phyloP scores from a whole-genome alignment of 768 basidiomycete species.

The Crepidotus variabilis region DNA sequence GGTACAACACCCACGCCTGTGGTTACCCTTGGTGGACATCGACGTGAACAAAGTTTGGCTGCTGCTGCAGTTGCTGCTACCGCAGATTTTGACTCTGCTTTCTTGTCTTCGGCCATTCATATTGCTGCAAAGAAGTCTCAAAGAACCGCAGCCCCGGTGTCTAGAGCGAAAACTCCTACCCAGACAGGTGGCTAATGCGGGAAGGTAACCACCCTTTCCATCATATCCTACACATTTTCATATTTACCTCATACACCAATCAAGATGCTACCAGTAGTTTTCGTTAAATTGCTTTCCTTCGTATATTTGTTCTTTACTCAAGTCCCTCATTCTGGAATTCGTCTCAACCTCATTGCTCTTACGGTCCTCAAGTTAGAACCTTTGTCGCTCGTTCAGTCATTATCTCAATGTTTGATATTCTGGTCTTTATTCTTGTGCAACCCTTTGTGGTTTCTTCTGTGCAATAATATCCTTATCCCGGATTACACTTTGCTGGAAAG shows the following conservation, averaged over 20 bases:
- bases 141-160: conserved; percentile 6
- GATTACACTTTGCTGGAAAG: too few relatives aligned
- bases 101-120: conserved; percentile 50
- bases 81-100: conserved; percentile 34
- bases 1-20: conserved; percentile 32
- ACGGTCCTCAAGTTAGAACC: too few relatives aligned
- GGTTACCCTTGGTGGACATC: conserved; percentile 4
- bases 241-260: conserved; percentile 4
- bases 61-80: conserved; percentile 10
- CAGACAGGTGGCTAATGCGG: not conserved
- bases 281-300: not conserved
- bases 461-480: too few relatives aligned
- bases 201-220: not conserved
- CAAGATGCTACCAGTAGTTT: conserved; percentile 8
- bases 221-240: not conserved
- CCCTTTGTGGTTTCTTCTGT: too few relatives aligned
- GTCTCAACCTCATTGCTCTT: too few relatives aligned
- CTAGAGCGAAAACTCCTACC: not conserved
- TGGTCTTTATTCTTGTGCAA: too few relatives aligned
- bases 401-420: too few relatives aligned
- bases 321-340: too few relatives aligned
- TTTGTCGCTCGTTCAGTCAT: too few relatives aligned
- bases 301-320: not conserved
- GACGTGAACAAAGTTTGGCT: conserved; percentile 4
- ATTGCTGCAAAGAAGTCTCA: conserved; percentile 15